phyloP scores from a whole-genome alignment of 352 stramenopile species.

The Globisporangium spinosum region DNA sequence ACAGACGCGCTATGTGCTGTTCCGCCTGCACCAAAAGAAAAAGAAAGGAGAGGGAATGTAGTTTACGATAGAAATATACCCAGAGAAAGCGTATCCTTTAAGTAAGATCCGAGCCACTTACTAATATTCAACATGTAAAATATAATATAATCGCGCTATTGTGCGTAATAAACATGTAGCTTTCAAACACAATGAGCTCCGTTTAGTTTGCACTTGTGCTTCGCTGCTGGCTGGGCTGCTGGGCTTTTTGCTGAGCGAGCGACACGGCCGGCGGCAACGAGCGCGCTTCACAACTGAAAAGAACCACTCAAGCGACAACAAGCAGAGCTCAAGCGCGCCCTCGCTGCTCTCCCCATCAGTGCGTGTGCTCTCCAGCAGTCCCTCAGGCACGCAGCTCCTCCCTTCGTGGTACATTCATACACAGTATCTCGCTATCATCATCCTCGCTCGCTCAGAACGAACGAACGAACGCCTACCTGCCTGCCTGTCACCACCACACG shows the following conservation, averaged over 20 bases:
- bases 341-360: neutral
- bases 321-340: neutral
- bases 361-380: neutral
- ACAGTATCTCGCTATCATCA: neutral
- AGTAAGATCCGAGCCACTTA: neutral
- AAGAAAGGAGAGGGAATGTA: neutral
- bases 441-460: neutral
- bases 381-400: neutral
- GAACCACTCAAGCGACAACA: neutral
- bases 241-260: neutral
- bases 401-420: neutral
- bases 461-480: neutral
- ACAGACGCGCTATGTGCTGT: neutral
- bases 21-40: conserved; percentile 4
- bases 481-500: neutral
- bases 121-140: neutral
- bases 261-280: neutral
- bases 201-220: neutral
- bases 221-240: neutral
- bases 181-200: neutral
- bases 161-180: neutral
- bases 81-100: neutral
- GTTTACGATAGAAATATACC: neutral
- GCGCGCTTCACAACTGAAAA: neutral
- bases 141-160: neutral